These are phyloP conservation scores for Lachnellula suecica DNA, from an alignment of 2,329 filamentous ascomycete genomes.

Conservation along the genomic window DNA sequence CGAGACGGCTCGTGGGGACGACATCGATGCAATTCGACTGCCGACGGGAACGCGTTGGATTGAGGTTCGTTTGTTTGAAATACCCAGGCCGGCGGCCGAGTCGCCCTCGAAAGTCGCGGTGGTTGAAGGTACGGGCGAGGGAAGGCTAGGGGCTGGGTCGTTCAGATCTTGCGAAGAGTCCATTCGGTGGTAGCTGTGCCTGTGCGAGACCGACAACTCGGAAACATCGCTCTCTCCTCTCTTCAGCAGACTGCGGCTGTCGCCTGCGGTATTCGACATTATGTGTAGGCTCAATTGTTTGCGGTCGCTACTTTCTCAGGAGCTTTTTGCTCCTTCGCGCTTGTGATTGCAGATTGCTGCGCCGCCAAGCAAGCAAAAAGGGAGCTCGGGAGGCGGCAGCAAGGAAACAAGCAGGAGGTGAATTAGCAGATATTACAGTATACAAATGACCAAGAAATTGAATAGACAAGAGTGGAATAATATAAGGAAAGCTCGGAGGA, in stretches of 20 bases:
- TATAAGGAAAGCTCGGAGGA: too few species aligned
- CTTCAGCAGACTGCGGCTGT: background rate
- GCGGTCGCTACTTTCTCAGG: too few species aligned
- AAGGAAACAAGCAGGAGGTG: too few species aligned
- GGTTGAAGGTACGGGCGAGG: background rate
- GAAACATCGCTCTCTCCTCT: background rate
- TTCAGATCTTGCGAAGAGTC: background rate
- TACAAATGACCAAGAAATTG: too few species aligned
- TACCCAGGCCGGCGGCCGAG: background rate
- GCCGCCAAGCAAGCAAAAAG: too few species aligned
- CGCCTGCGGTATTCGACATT: background rate
- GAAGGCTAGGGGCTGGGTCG: background rate
- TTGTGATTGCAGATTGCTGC: too few species aligned
- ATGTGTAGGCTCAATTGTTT: too few species aligned
- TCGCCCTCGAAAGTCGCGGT: background rate
- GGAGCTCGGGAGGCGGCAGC: too few species aligned
- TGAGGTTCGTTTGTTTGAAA: background rate
- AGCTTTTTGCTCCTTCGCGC: too few species aligned
- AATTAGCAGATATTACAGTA: too few species aligned
- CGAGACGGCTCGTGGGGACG: conserved; percentile 4
- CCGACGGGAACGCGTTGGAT: conserved; percentile 4
- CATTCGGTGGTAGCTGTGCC: conserved; percentile 5
- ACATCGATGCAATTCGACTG: background rate
- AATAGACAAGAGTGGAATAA: too few species aligned
- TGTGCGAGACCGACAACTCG: background rate